Base-by-base conservation (phyloP, 1,284 basidiomycete species). In the Mycosarcoma mackinlayi region DNA sequence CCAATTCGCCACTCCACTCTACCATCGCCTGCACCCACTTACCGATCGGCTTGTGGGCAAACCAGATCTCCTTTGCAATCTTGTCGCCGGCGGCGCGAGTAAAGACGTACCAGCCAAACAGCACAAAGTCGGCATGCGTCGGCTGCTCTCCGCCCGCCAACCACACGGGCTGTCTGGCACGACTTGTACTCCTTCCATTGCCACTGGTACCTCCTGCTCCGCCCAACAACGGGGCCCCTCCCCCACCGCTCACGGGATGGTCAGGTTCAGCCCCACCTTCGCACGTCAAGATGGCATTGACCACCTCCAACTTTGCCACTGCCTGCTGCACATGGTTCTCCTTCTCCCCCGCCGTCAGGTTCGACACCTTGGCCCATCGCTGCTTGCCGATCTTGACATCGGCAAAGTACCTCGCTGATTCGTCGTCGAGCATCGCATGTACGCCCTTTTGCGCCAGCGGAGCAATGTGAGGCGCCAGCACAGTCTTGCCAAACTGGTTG, bases 51-150 rank as follows among this genome's bases (percentile, higher is more conserved):
- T 60, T 55, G 38, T 71, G 64, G 11, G 64, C 51, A 4, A 23
- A 23, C 76, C 76, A 77, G 30, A 77, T 69, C 51, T 73, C 67
- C 18, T 41, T 59, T 0, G 63, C 47, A n/a, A 48, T 25, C 40
- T 37, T 52, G 13, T 53, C 38, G 3, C 74, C 74, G 13, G 74
- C 66, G 4, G 55, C 57, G 3, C 73, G 41, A 3, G 60, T 55
- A 37, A 71, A 74, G 14, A 66, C 70, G 49, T 76, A 73, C 56
- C 59, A 77, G 4, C 76, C 75, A 24, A 69, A 76, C 30, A 77
- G 57, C 33, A 63, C 57, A 54, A 73, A 73, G 48, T 77, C 76
- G 23, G 76, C 73, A 55, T 77, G 76, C 19, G 66, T 76, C 13
- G 76, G 76, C 13, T 71, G 30, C 9, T 65, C 54, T 6, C 71